Evolutionary conservation across 1,284 basidiomycete species (phyloP).

Genomic region (Ceratorhiza oryzae-sativae): DNA sequence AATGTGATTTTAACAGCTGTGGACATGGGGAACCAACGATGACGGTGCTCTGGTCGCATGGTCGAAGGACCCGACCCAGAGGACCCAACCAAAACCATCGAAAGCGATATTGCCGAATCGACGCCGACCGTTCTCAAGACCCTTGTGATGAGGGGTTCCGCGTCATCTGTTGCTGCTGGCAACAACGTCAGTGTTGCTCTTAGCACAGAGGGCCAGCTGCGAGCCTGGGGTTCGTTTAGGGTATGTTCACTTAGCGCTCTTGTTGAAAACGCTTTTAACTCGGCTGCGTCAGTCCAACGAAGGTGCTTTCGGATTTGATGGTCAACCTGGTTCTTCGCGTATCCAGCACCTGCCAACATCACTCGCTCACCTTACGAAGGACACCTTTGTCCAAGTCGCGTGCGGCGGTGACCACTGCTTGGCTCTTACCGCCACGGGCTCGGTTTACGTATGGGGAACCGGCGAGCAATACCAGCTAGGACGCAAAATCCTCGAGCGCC

Average conservation of each 20-base stretch:
- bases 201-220: conserved; percentile 58
- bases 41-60: conserved; percentile 62
- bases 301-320: conserved; percentile 86
- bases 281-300: conserved; percentile 62
- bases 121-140: conserved; percentile 57
- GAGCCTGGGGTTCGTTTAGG: conserved; percentile 66
- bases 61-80: conserved; percentile 55
- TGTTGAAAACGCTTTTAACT: conserved; percentile 50
- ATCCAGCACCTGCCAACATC: conserved; percentile 55
- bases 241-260: conserved; percentile 50
- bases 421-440: conserved; percentile 83
- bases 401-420: conserved; percentile 89
- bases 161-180: conserved; percentile 60
- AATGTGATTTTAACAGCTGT: conserved; percentile 48
- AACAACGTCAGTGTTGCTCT: conserved; percentile 61
- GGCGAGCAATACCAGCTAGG: conserved; percentile 89
- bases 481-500: conserved; percentile 81
- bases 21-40: conserved; percentile 67
- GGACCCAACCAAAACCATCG: conserved; percentile 50
- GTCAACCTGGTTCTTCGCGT: conserved; percentile 51
- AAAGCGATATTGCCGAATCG: conserved; percentile 61
- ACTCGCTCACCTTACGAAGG: conserved; percentile 52
- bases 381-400: conserved; percentile 62
- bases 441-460: conserved; percentile 79
- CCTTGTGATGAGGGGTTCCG: conserved; percentile 57